A percentile compares a stretch with the other conserved stretches of the same genome.
Conservation (phyloP, 208 protist species). For the Trypanosoma lewisi region DNA sequence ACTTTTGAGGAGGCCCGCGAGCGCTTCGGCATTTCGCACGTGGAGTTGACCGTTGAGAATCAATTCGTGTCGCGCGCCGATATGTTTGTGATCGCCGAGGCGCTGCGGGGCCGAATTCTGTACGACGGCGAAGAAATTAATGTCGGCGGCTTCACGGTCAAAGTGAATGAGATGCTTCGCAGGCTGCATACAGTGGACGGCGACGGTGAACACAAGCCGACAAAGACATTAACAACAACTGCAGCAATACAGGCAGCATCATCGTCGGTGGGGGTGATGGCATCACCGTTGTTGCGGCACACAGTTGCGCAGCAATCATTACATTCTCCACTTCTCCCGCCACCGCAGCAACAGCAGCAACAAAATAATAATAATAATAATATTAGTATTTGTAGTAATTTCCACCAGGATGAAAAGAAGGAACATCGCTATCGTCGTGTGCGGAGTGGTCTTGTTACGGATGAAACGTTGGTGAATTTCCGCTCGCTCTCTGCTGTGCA, state of each 20-base stretch:
- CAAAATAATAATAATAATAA: constrained; percentile 6
- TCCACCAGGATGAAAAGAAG: background rate
- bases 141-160: constrained; percentile 63
- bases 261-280: no score
- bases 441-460: constrained; percentile 65
- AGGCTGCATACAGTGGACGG: background rate
- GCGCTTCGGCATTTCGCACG: constrained; percentile 79
- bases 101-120: constrained; percentile 65
- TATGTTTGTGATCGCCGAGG: constrained; percentile 71
- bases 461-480: constrained; percentile 71
- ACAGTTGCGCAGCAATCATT: no score
- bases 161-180: constrained; percentile 68
- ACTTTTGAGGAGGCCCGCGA: constrained; percentile 57
- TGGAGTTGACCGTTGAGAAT: constrained; percentile 72
- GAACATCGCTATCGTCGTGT: constrained; percentile 32
- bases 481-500: constrained; percentile 73
- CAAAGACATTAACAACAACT: no score
- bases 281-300: no score
- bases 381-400: background rate
- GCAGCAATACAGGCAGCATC: no score
- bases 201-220: background rate
- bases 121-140: constrained; percentile 76
- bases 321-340: background rate
- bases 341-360: background rate
- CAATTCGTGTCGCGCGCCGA: constrained; percentile 79